Conservation (phyloP, 2,329 filamentous ascomycete genomes). For the Thielaviopsis musarum region DNA sequence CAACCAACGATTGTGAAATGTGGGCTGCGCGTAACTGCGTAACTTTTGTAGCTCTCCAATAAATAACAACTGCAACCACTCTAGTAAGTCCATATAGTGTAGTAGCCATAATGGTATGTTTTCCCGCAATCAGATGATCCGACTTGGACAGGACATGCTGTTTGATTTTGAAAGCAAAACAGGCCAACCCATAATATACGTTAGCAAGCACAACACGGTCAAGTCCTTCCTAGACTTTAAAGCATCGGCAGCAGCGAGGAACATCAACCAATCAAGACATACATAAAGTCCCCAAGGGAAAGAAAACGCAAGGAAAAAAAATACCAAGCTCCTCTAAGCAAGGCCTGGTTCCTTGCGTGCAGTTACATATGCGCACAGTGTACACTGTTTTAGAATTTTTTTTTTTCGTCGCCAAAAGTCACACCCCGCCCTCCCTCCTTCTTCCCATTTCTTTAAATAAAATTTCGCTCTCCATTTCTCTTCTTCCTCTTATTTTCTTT, state of each 20-base stretch:
- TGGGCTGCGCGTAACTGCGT: not conserved
- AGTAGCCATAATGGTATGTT: not conserved
- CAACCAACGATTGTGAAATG: not conserved
- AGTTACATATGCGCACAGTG: slow-evolving; percentile 11
- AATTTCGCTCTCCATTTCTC: slow-evolving; percentile 13
- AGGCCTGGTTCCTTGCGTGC: not conserved
- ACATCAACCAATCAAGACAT: slow-evolving; percentile 3
- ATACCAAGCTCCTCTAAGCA: slow-evolving; percentile 5
- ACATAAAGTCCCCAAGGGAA: not conserved
- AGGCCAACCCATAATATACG: not conserved
- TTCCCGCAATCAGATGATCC: not conserved
- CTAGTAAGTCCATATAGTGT: not conserved
- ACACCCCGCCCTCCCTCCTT: slow-evolving; percentile 14
- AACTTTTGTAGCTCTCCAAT: not conserved
- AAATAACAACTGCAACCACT: not conserved
- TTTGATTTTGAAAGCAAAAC: not conserved
- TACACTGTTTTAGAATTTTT: slow-evolving; percentile 11
- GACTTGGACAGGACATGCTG: not conserved
- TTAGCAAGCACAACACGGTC: not conserved
- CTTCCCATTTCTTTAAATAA: slow-evolving; percentile 16
- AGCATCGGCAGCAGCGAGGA: not conserved
- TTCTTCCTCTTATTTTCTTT: slow-evolving; percentile 15
- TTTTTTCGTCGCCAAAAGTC: slow-evolving; percentile 9
- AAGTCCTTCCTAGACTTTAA: not conserved
- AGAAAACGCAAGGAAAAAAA: not conserved